Percentiles rank a stretch among this genome's conserved stretches.
phyloP scores from a whole-genome alignment of 169 alveolate genomes.

The Plasmodium vivax region DNA sequence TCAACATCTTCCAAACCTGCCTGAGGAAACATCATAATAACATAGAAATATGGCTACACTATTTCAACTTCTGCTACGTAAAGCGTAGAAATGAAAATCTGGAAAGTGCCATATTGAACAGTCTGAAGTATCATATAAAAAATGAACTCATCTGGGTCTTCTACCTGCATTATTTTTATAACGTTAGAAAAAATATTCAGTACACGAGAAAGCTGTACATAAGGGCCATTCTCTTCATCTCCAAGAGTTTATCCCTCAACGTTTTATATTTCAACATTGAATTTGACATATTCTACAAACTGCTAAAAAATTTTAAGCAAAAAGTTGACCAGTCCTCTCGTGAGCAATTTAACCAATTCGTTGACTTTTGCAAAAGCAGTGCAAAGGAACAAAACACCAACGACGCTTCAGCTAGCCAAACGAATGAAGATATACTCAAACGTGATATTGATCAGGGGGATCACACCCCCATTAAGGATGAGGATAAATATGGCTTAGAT shows the following conservation, averaged over 20 bases:
- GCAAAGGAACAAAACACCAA: not conserved
- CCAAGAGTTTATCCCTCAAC: constrained; percentile 20
- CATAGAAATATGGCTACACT: constrained; percentile 45
- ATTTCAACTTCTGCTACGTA: constrained; percentile 49
- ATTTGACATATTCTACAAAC: constrained; percentile 34
- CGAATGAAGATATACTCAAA: constrained; percentile 24
- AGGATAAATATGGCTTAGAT: constrained; percentile 56
- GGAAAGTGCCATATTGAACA: constrained; percentile 46
- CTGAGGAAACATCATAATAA: constrained; percentile 55
- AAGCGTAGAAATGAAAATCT: constrained; percentile 17
- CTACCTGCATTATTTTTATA: constrained; percentile 45
- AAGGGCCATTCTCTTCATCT: constrained; percentile 52
- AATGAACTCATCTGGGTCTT: constrained; percentile 60
- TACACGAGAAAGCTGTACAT: constrained; percentile 58
- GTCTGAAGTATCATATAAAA: constrained; percentile 38
- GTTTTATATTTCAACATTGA: constrained; percentile 31
- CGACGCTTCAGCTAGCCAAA: not conserved
- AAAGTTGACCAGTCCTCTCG: not conserved
- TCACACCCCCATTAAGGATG: constrained; percentile 15
- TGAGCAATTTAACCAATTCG: not conserved
- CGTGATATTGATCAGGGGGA: constrained; percentile 6
- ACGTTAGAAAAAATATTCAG: constrained; percentile 25
- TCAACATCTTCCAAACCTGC: constrained; percentile 30
- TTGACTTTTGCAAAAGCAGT: constrained; percentile 8
- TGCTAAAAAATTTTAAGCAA: constrained; percentile 36